Conservation (phyloP, 371 early-diverging fungal species). For the Apophysomyces trapeziformis region DNA sequence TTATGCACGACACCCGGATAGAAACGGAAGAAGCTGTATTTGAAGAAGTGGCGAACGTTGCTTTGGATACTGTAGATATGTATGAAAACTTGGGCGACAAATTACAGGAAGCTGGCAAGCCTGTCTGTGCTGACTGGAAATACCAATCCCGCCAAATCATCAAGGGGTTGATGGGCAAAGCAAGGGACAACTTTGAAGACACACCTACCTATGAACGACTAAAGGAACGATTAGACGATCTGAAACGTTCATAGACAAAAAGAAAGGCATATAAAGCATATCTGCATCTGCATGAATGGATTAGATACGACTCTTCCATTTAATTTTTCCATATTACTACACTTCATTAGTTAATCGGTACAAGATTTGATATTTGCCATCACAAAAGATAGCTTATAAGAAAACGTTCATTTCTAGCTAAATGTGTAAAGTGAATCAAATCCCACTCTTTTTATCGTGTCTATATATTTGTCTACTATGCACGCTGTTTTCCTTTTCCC, state of each 20-base stretch:
- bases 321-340: no score
- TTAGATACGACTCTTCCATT: no score
- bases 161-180: slow-evolving; percentile 82
- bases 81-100: slow-evolving; percentile 75
- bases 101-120: slow-evolving; percentile 32
- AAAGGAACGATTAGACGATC: slow-evolving; percentile 62
- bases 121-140: slow-evolving; percentile 85
- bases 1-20: slow-evolving; percentile 74
- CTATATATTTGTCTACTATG: background rate
- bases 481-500: slow-evolving; percentile 33
- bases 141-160: slow-evolving; percentile 84
- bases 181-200: slow-evolving; percentile 75
- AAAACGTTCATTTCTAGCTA: no score
- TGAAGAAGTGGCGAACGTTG: slow-evolving; percentile 66
- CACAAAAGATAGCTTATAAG: no score
- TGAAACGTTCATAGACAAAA: slow-evolving; percentile 36
- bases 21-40: slow-evolving; percentile 72
- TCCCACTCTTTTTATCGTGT: no score
- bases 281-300: background rate
- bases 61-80: slow-evolving; percentile 77
- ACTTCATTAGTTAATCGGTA: no score
- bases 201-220: slow-evolving; percentile 64
- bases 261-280: background rate
- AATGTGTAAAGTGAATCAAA: no score
- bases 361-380: no score